Percentiles rank a stretch among this genome's conserved stretches.
These are phyloP conservation scores for Nitzschia sp. DNA, from an alignment of 108 stramenopile species.

Conservation along the genomic window DNA sequence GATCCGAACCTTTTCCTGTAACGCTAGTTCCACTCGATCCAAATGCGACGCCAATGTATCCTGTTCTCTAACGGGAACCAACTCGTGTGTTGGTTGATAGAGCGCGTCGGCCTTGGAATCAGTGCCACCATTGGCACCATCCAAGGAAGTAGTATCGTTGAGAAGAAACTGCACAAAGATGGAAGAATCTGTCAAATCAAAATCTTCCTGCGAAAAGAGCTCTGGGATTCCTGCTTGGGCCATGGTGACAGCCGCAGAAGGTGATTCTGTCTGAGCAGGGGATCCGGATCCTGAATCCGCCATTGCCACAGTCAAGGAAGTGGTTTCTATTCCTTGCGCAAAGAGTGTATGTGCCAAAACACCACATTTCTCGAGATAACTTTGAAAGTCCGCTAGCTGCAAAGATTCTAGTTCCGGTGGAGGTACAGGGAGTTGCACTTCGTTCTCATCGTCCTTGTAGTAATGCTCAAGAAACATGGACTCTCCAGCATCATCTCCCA, in stretches of 20 bases:
- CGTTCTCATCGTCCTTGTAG: conserved; percentile 35
- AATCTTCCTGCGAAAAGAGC: conserved; percentile 63
- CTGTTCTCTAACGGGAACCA: conserved; percentile 60
- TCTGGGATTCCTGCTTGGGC: conserved; percentile 50
- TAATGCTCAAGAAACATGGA: conserved; percentile 40
- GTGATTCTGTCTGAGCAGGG: neutral
- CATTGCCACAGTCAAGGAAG: neutral
- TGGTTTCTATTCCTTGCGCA: conserved; percentile 24
- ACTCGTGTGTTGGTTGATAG: conserved; percentile 43
- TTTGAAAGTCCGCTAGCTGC: conserved; percentile 29
- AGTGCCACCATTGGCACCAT: neutral
- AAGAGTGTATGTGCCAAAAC: conserved; percentile 41
- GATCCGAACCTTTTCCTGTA: conserved; percentile 77
- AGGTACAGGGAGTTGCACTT: conserved; percentile 17
- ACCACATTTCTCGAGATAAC: conserved; percentile 44
- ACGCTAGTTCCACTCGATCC: conserved; percentile 75
- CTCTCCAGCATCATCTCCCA: conserved; percentile 42
- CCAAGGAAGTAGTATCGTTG: conserved; percentile 23
- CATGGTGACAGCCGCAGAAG: conserved; percentile 14
- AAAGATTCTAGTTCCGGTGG: conserved; percentile 40
- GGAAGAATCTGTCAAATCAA: conserved; percentile 77
- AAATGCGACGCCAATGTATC: conserved; percentile 68
- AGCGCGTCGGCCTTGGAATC: conserved; percentile 19
- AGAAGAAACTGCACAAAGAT: conserved; percentile 72
- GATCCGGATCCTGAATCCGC: neutral